These are phyloP conservation scores for Cardamine chenopodiifolia DNA, from an alignment of 345 rosid genomes.

Conservation along the genomic window DNA sequence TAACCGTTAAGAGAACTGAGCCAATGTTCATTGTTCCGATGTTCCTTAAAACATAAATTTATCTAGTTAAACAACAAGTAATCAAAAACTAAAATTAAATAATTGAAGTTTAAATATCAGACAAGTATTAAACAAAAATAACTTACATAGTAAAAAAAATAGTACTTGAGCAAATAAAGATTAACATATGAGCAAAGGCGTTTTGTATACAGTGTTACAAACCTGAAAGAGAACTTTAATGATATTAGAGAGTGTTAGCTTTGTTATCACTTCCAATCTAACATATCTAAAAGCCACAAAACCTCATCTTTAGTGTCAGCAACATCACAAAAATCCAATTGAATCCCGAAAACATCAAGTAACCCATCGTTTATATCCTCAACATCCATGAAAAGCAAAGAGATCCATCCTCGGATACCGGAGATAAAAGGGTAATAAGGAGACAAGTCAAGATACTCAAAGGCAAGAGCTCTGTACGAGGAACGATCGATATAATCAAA, in stretches of 20 bases:
- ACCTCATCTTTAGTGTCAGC: conserved; percentile 86
- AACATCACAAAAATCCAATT: conserved; percentile 82
- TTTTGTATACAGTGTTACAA: conserved; percentile 10
- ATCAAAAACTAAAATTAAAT: too few relatives aligned
- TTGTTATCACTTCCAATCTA: conserved; percentile 81
- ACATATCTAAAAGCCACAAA: conserved; percentile 89
- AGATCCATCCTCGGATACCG: conserved; percentile 81
- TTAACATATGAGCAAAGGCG: not conserved
- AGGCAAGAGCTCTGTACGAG: conserved; percentile 71
- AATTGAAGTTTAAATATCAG: too few relatives aligned
- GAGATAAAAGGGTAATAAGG: conserved; percentile 79
- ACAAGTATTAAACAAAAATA: too few relatives aligned
- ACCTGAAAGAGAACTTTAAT: not conserved
- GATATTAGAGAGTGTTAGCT: not conserved
- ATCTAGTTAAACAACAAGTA: too few relatives aligned
- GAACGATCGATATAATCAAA: conserved; percentile 80
- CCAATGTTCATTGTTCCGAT: too few relatives aligned
- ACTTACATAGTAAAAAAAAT: too few relatives aligned
- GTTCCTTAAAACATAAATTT: too few relatives aligned
- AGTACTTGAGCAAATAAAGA: too few relatives aligned
- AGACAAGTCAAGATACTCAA: conserved; percentile 78
- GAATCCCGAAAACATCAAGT: conserved; percentile 78
- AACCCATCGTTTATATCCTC: conserved; percentile 58
- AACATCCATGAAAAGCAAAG: conserved; percentile 74
- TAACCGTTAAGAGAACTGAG: too few relatives aligned